Conservation (phyloP, 768 basidiomycete species). For the Termitomyces sp. region DNA sequence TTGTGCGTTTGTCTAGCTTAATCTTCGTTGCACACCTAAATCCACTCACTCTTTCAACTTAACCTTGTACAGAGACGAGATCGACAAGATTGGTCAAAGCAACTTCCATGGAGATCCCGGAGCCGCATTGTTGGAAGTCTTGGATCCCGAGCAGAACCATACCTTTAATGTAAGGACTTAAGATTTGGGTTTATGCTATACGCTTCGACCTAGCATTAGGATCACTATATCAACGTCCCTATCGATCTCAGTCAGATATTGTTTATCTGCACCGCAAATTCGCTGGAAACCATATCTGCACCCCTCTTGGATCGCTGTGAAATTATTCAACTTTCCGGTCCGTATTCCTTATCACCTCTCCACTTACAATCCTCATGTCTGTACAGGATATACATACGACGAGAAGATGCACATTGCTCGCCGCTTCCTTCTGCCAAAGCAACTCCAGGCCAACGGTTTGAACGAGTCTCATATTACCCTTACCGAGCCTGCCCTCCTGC, state of each 20-base stretch:
- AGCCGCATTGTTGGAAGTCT: slow-evolving; percentile 86
- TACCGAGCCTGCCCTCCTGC: slow-evolving; percentile 66
- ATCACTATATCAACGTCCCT: slow-evolving; percentile 90
- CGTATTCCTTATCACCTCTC: slow-evolving; percentile 14
- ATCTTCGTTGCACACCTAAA: not conserved
- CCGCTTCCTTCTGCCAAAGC: slow-evolving; percentile 87
- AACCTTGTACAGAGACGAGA: slow-evolving; percentile 60
- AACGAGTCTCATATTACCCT: slow-evolving; percentile 57
- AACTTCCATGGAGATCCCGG: slow-evolving; percentile 92
- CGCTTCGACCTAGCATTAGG: slow-evolving; percentile 38
- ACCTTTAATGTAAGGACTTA: slow-evolving; percentile 60
- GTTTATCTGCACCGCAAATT: slow-evolving; percentile 92
- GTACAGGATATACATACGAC: slow-evolving; percentile 74
- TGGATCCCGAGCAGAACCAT: slow-evolving; percentile 93
- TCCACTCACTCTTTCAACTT: slow-evolving; percentile 7
- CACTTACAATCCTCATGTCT: not conserved
- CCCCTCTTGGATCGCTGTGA: slow-evolving; percentile 91
- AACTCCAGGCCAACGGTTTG: slow-evolving; percentile 77
- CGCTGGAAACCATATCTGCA: slow-evolving; percentile 83
- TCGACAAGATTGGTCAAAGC: slow-evolving; percentile 86
- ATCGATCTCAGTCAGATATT: slow-evolving; percentile 86
- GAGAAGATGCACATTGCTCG: slow-evolving; percentile 91
- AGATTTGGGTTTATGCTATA: not conserved
- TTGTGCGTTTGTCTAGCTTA: slow-evolving; percentile 39
- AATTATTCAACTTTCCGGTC: slow-evolving; percentile 76